Evolutionary conservation across 306 rosid genomes (phyloP).

Genomic region (Rosa lucieae): DNA sequence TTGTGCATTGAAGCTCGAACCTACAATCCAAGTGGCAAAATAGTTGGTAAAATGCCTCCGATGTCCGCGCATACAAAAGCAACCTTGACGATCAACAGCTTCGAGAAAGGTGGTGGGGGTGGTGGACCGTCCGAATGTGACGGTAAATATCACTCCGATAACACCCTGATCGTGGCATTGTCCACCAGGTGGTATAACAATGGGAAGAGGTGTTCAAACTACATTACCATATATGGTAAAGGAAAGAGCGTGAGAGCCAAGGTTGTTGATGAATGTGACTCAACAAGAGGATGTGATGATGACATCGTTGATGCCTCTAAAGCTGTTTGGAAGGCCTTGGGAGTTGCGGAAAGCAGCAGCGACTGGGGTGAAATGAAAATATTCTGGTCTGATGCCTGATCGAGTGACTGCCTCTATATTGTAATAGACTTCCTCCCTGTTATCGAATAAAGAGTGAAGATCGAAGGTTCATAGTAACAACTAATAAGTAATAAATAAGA

Average conservation of each 20-base stretch:
- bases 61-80: not conserved
- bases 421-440: not conserved
- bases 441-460: not conserved
- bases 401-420: not conserved
- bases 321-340: slow-evolving; percentile 32
- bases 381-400: slow-evolving; percentile 15
- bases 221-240: slow-evolving; percentile 33
- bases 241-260: slow-evolving; percentile 43
- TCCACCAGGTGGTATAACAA: slow-evolving; percentile 40
- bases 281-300: slow-evolving; percentile 39
- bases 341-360: not conserved
- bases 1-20: not conserved
- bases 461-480: not conserved
- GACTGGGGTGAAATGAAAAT: slow-evolving; percentile 23
- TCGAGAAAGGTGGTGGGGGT: slow-evolving; percentile 19
- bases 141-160: slow-evolving; percentile 30
- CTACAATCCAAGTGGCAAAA: not conserved
- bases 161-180: slow-evolving; percentile 35
- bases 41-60: not conserved
- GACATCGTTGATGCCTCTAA: slow-evolving; percentile 34
- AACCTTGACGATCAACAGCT: not conserved
- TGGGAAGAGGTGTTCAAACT: slow-evolving; percentile 23
- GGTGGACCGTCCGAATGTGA: slow-evolving; percentile 41
- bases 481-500: not conserved
- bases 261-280: slow-evolving; percentile 71